These are phyloP conservation scores for Eruca vesicaria DNA, from an alignment of 441 rosid species.

Conservation along the genomic window DNA sequence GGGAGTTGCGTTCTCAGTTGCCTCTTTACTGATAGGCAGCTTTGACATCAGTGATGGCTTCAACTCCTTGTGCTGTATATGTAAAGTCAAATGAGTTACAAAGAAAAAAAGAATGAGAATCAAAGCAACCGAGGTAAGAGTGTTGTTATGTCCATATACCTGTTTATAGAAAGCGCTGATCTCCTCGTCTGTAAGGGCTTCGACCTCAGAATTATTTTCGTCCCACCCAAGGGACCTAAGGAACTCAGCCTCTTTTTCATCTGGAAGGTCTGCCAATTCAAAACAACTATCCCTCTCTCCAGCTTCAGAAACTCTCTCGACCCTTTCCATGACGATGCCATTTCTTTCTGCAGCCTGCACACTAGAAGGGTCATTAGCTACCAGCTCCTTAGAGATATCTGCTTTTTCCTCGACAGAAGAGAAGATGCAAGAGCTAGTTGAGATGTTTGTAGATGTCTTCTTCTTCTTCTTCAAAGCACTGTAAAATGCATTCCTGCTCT, in stretches of 20 bases:
- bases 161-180: slow-evolving; percentile 61
- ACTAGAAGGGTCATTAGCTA: slow-evolving; percentile 36
- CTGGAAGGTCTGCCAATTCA: slow-evolving; percentile 33
- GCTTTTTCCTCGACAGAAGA: slow-evolving; percentile 6
- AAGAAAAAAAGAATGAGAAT: neutral
- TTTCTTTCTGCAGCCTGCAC: slow-evolving; percentile 44
- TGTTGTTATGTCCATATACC: slow-evolving; percentile 41
- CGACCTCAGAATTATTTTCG: slow-evolving; percentile 59
- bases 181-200: slow-evolving; percentile 87
- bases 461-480: slow-evolving; percentile 68
- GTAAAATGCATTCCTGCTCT: slow-evolving; percentile 79
- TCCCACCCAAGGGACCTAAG: slow-evolving; percentile 97
- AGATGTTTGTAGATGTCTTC: slow-evolving; percentile 49
- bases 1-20: slow-evolving; percentile 42
- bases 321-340: slow-evolving; percentile 34
- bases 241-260: slow-evolving; percentile 73
- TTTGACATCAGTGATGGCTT: slow-evolving; percentile 50
- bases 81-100: neutral
- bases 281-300: slow-evolving; percentile 29
- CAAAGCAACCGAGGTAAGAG: neutral
- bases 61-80: slow-evolving; percentile 43
- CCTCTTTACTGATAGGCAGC: slow-evolving; percentile 44
- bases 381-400: slow-evolving; percentile 44
- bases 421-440: slow-evolving; percentile 36
- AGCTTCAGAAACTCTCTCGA: slow-evolving; percentile 43